A percentile compares a stretch with the other conserved stretches of the same genome.
phyloP scores from a whole-genome alignment of 495 filamentous ascomycete genomes.

The Xylaria castorea region DNA sequence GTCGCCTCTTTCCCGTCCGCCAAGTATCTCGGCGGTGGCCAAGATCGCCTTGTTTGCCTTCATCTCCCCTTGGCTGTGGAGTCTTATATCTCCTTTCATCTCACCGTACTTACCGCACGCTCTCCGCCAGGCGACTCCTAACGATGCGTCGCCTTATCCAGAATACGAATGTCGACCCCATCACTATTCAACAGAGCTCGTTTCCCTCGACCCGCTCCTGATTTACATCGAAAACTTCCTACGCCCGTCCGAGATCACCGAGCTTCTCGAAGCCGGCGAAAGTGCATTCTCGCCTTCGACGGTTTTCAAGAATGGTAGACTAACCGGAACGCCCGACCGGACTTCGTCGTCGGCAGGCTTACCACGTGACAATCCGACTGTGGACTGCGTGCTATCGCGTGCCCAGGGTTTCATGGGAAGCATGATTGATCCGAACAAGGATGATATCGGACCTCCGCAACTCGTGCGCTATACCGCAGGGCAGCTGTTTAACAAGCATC shows the following conservation, averaged over 20 bases:
- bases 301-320: conserved; percentile 48
- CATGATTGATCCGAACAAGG: conserved; percentile 49
- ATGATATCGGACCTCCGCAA: conserved; percentile 58
- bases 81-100: conserved; percentile 13
- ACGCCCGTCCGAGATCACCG: conserved; percentile 42
- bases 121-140: conserved; percentile 6
- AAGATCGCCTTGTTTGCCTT: conserved; percentile 25
- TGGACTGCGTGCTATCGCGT: conserved; percentile 51
- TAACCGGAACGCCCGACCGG: conserved; percentile 45
- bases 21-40: conserved; percentile 17
- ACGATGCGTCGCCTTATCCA: neutral
- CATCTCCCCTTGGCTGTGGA: conserved; percentile 23
- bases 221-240: conserved; percentile 56
- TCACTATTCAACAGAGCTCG: conserved; percentile 23
- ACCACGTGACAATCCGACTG: conserved; percentile 48
- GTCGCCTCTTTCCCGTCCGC: conserved; percentile 21
- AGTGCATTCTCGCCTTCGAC: conserved; percentile 47
- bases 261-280: conserved; percentile 48
- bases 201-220: conserved; percentile 49
- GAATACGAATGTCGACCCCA: conserved; percentile 27
- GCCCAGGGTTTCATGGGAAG: conserved; percentile 52
- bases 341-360: conserved; percentile 55
- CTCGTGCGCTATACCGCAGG: conserved; percentile 56
- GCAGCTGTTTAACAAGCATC: conserved; percentile 54
- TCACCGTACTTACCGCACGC: conserved; percentile 23